Evolutionary conservation across 2,329 filamentous ascomycete genomes (phyloP).

Genomic region (Aspergillus amoenus): DNA sequence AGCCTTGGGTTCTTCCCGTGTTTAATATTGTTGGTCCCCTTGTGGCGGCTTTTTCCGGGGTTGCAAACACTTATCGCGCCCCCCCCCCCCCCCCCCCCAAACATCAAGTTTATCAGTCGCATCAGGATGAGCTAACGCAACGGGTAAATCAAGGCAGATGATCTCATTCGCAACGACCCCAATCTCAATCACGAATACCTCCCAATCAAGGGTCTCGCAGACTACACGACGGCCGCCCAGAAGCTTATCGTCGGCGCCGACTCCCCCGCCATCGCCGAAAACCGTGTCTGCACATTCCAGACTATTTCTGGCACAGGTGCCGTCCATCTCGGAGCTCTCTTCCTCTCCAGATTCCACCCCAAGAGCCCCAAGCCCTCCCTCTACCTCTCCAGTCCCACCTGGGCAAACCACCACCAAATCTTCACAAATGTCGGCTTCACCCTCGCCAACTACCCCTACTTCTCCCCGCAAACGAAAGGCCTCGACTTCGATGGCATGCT

Average conservation of each 20-base stretch:
- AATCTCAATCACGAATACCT: slow-evolving; percentile 97
- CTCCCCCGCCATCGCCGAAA: slow-evolving; percentile 79
- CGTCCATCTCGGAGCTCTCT: slow-evolving; percentile 87
- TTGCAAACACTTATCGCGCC: no score
- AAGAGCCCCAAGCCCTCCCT: slow-evolving; percentile 56
- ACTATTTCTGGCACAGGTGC: slow-evolving; percentile 97
- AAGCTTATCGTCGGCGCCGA: slow-evolving; percentile 80
- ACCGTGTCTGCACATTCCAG: slow-evolving; percentile 79
- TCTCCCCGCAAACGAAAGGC: slow-evolving; percentile 81
- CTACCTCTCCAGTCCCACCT: slow-evolving; percentile 93
- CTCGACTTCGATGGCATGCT: slow-evolving; percentile 92
- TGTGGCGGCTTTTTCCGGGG: no score
- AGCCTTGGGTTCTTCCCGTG: no score
- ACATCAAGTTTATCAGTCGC: not conserved
- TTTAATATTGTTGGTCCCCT: no score
- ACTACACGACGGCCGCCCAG: slow-evolving; percentile 86
- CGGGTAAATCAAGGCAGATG: slow-evolving; percentile 71
- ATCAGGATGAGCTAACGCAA: slow-evolving; percentile 1
- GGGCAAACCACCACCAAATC: slow-evolving; percentile 99
- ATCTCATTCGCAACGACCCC: slow-evolving; percentile 83
- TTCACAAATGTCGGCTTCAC: slow-evolving; percentile 84
- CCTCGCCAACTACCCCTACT: slow-evolving; percentile 88
- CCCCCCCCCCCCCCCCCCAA: not conserved
- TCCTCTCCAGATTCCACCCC: slow-evolving; percentile 88
- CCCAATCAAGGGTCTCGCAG: slow-evolving; percentile 83